Evolutionary conservation across 352 stramenopile genomes (phyloP).

Genomic region (Globisporangium ultimum): DNA sequence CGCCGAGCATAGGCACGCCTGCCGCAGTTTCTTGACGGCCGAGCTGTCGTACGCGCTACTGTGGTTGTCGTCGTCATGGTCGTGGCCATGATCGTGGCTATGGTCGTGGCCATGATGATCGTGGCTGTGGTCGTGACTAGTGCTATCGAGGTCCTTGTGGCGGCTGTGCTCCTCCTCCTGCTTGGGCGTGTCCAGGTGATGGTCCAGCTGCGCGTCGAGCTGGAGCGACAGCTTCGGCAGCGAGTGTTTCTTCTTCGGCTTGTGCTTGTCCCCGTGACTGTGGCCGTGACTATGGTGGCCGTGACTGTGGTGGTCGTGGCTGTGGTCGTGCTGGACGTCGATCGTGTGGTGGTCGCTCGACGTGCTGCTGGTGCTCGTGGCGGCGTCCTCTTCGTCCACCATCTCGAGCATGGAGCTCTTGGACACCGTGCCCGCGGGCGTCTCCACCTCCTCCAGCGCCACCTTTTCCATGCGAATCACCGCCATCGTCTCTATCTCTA

Average conservation of each 20-base stretch:
- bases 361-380: not conserved
- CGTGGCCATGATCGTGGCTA: conserved; percentile 12
- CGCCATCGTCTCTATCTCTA: conserved; percentile 1
- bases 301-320: not conserved
- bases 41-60: conserved; percentile 22
- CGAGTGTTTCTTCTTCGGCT: conserved; percentile 7
- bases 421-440: conserved; percentile 12
- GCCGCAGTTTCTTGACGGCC: conserved; percentile 65
- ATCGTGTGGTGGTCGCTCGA: conserved; percentile 1
- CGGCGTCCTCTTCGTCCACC: conserved; percentile 14
- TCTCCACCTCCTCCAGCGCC: conserved; percentile 16
- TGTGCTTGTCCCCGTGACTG: not conserved
- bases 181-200: conserved; percentile 7
- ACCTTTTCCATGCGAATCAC: conserved; percentile 21
- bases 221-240: conserved; percentile 16
- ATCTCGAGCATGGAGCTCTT: conserved; percentile 19
- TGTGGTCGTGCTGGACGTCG: conserved; percentile 1
- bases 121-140: conserved; percentile 40
- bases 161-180: not conserved
- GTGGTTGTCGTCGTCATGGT: conserved; percentile 14
- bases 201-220: conserved; percentile 14
- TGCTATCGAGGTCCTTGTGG: conserved; percentile 13
- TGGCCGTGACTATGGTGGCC: conserved; percentile 3
- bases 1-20: conserved; percentile 78
- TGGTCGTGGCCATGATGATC: conserved; percentile 26